Percentiles rank a stretch among this genome's conserved stretches.
Evolutionary conservation across 176 grass and related monocot species (phyloP).

Genomic region (Chrysopogon serrulatus): DNA sequence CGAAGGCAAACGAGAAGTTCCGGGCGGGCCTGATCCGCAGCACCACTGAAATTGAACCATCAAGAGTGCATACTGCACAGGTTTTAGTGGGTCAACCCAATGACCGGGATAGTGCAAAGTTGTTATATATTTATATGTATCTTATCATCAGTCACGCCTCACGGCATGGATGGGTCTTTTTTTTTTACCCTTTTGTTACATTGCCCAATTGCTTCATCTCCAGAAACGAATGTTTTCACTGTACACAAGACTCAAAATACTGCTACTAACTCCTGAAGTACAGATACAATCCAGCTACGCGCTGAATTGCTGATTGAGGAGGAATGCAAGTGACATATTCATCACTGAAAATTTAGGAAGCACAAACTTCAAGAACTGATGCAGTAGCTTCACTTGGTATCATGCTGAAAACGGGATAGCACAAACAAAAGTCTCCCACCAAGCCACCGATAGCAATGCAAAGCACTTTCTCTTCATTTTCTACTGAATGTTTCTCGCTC

Average conservation of each 20-base stretch:
- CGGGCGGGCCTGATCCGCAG: slow-evolving; percentile 42
- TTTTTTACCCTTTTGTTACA: background rate
- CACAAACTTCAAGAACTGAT: background rate
- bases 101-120: background rate
- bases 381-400: background rate
- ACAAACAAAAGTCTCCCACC: background rate
- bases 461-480: background rate
- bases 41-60: slow-evolving; percentile 29
- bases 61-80: too few relatives aligned
- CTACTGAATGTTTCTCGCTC: slow-evolving; percentile 69
- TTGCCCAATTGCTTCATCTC: background rate
- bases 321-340: background rate
- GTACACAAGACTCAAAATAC: background rate
- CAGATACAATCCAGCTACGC: background rate
- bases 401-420: background rate
- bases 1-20: slow-evolving; percentile 29
- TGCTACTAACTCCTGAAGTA: background rate
- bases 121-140: background rate
- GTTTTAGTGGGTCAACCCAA: too few relatives aligned
- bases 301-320: background rate
- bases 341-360: background rate
- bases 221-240: background rate
- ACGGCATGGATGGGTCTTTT: background rate
- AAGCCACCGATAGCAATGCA: background rate
- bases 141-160: background rate